These are phyloP conservation scores for Nelumbo lutea DNA, from an alignment of 164 flowering plant genomes.

Conservation along the genomic window DNA sequence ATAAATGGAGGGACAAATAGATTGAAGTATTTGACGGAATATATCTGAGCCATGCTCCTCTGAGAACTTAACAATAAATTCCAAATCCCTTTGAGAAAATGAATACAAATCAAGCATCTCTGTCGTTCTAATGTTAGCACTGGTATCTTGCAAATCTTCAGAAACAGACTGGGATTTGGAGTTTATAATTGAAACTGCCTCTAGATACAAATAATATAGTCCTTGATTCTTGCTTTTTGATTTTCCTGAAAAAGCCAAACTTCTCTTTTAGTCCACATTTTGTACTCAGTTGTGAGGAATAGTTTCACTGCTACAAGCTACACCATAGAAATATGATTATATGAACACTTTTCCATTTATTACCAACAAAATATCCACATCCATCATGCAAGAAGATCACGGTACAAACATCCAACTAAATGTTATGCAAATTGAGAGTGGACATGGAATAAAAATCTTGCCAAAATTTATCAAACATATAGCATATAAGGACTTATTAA, in stretches of 20 bases:
- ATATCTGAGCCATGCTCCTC: slow-evolving; percentile 79
- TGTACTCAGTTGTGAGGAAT: neutral
- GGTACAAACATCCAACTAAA: neutral
- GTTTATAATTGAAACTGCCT: slow-evolving; percentile 77
- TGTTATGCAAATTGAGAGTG: no score
- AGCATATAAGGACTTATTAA: no score
- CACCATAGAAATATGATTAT: neutral
- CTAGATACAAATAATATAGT: slow-evolving; percentile 81
- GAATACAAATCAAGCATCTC: slow-evolving; percentile 63
- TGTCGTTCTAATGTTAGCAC: slow-evolving; percentile 40
- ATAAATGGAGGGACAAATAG: slow-evolving; percentile 93
- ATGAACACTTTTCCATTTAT: neutral
- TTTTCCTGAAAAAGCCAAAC: slow-evolving; percentile 51
- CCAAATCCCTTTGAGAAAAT: slow-evolving; percentile 83
- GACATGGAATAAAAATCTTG: no score
- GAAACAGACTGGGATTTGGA: slow-evolving; percentile 65
- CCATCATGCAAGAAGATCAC: neutral
- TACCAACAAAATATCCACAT: neutral
- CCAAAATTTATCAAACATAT: no score
- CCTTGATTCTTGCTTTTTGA: slow-evolving; percentile 84
- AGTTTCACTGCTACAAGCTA: neutral
- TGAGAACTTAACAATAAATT: slow-evolving; percentile 78
- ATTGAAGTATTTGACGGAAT: slow-evolving; percentile 85
- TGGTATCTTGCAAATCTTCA: slow-evolving; percentile 50
- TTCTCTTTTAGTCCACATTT: neutral